Conservation (phyloP, 768 basidiomycete genomes). For the Amanita pallidorosea region DNA sequence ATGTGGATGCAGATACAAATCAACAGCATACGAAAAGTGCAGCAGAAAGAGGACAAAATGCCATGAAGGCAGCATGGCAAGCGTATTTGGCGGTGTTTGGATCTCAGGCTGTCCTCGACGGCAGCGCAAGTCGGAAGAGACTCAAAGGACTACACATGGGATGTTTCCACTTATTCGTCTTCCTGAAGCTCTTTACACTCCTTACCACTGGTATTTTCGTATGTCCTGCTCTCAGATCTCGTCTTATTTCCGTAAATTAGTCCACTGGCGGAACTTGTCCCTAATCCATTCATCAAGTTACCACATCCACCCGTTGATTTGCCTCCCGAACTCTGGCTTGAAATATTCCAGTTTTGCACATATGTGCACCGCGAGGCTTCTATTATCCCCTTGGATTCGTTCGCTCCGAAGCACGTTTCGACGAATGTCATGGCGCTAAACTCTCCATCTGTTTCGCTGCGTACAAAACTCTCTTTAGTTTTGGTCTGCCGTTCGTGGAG, state of each 20-base stretch:
- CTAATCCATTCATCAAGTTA: constrained; percentile 6
- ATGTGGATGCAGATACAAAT: constrained; percentile 50
- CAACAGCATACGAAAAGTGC: constrained; percentile 36
- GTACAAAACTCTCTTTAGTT: constrained; percentile 39
- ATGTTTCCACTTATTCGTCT: constrained; percentile 5
- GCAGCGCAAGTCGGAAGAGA: neutral
- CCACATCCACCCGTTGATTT: constrained; percentile 21
- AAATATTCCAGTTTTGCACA: constrained; percentile 47
- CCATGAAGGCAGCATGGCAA: constrained; percentile 16
- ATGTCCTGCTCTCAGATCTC: neutral
- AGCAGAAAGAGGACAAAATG: constrained; percentile 20
- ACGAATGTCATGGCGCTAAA: constrained; percentile 37
- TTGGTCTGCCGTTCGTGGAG: constrained; percentile 39
- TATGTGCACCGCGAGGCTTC: constrained; percentile 32
- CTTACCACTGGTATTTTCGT: constrained; percentile 9
- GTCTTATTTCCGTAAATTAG: constrained; percentile 4
- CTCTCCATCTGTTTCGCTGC: constrained; percentile 31
- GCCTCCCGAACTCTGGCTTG: constrained; percentile 43
- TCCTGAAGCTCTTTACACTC: constrained; percentile 5
- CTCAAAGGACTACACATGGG: neutral
- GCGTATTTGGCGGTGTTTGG: constrained; percentile 21
- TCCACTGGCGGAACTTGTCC: constrained; percentile 2
- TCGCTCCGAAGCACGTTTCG: constrained; percentile 26
- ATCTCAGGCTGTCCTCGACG: neutral
- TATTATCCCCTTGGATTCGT: constrained; percentile 36